Base-by-base conservation (phyloP, 768 basidiomycete genomes). In the Symmetrospora coprosmae region DNA sequence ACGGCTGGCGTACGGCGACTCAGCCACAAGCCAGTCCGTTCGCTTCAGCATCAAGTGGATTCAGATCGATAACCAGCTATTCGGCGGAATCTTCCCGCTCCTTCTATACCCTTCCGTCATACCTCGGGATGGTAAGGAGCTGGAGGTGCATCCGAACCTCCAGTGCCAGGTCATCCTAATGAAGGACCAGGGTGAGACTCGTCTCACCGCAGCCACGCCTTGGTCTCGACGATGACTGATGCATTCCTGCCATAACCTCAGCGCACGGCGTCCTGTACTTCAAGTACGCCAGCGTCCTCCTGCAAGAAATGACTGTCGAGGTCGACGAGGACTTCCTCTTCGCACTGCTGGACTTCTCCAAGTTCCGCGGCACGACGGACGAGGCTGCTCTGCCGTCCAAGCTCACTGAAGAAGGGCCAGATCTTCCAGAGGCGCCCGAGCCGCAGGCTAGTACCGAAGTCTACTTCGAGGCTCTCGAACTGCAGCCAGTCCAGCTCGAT, bases 261-360 rank as follows among this genome's bases (percentile, higher is more conserved):
- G 94, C 84, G n/a, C 94, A 97, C 65, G 94, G 94, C 17, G 94
- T 99, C 8, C 73, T 88, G n/a, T 97, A 94, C 71, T 78, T 99
- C 75, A 97, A 97, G 73, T 97, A 97, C 69, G 92, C 87, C 53
- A 91, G 91, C 1, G 80, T 97, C 50, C 75, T 99, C 14, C 75
- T 99, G 16, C 94, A 99, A 70, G 87, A 91, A 2, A 76, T 97
- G 72, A 94, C 89, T 0, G 82, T 99, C 16, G 90, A 96, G 69
- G 80, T 86, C n/a, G 94, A 99, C 70, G 94, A 99, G 73, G 94
- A 97, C 73, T 82, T 99, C 64, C 72, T 97, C 37, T 96, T 89
- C 68, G 82, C 91, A 0, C 72, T 97, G 9, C 84, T 90, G 67
- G 92, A 99, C 67, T 80, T 99, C 62, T 82, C 84, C 1, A 87